Percentiles rank a stretch among this genome's conserved stretches.
Evolutionary conservation across 1,284 basidiomycete genomes (phyloP).

Genomic region (Rhodotorula mucilaginosa): DNA sequence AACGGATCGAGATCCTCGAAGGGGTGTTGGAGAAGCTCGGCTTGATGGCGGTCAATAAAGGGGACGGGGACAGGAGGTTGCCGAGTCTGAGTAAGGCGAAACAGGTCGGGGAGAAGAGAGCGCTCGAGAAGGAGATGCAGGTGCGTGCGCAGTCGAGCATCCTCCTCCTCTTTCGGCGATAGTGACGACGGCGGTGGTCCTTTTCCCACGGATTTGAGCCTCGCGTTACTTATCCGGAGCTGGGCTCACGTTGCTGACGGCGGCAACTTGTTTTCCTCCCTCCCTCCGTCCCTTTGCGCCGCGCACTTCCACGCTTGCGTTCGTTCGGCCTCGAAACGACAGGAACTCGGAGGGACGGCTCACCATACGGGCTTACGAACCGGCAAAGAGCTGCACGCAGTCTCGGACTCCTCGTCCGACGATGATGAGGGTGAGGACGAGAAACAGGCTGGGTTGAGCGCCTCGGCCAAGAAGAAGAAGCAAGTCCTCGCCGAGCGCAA

Average conservation of each 20-base stretch:
- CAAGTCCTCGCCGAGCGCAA: constrained; percentile 5
- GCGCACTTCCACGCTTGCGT: no score
- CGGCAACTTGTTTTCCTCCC: no score
- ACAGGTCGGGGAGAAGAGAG: constrained; percentile 18
- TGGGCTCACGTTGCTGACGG: no score
- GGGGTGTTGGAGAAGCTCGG: constrained; percentile 1
- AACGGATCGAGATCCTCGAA: constrained; percentile 17
- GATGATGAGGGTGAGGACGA: not conserved
- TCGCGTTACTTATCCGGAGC: no score
- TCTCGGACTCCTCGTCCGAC: not conserved
- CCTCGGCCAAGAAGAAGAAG: not conserved
- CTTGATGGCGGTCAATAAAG: not conserved
- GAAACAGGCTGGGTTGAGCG: not conserved
- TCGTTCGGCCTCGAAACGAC: not conserved
- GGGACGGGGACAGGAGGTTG: not conserved
- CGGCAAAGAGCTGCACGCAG: constrained; percentile 15
- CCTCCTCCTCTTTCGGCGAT: not conserved
- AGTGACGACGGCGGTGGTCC: not conserved
- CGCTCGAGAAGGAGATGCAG: constrained; percentile 13
- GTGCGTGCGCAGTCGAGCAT: not conserved
- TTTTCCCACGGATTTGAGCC: no score
- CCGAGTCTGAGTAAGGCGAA: constrained; percentile 8
- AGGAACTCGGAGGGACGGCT: constrained; percentile 19
- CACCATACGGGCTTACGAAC: constrained; percentile 18
- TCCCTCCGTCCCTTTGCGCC: no score